phyloP scores from a whole-genome alignment of 2,329 filamentous ascomycete species.

The Bipolaris gigantea region DNA sequence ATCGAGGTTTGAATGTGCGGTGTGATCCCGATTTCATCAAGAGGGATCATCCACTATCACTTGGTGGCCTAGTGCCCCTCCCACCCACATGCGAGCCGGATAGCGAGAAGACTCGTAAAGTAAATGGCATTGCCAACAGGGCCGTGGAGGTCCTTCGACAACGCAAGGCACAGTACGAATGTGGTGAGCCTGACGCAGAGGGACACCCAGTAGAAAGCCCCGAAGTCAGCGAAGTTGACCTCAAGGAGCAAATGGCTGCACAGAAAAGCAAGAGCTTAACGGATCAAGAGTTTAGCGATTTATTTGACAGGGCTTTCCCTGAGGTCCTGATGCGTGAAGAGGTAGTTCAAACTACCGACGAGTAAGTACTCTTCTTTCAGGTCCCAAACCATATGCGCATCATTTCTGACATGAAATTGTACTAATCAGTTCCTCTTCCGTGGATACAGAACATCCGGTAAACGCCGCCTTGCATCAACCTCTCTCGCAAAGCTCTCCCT shows the following conservation, averaged over 20 bases:
- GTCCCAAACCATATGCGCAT: conserved; percentile 26
- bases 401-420: conserved; percentile 38
- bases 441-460: conserved; percentile 71
- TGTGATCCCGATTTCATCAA: conserved; percentile 89
- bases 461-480: conserved; percentile 73
- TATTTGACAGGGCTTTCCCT: conserved; percentile 74
- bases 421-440: conserved; percentile 86
- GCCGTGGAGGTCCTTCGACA: conserved; percentile 85
- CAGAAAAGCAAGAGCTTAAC: conserved; percentile 82
- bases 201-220: conserved; percentile 63
- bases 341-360: conserved; percentile 57
- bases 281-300: conserved; percentile 86
- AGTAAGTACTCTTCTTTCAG: conserved; percentile 53
- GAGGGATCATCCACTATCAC: conserved; percentile 77
- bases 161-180: conserved; percentile 86
- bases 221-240: conserved; percentile 67
- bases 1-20: conserved; percentile 70
- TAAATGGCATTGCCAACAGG: conserved; percentile 84
- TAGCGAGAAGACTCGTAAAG: conserved; percentile 83
- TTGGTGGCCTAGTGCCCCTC: conserved; percentile 79
- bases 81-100: conserved; percentile 94
- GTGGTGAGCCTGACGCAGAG: conserved; percentile 70
- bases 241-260: conserved; percentile 75
- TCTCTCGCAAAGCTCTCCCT: conserved; percentile 91
- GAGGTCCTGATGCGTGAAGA: conserved; percentile 68